Conservation (phyloP, 2,329 filamentous ascomycete species). For the Colletotrichum cereale region DNA sequence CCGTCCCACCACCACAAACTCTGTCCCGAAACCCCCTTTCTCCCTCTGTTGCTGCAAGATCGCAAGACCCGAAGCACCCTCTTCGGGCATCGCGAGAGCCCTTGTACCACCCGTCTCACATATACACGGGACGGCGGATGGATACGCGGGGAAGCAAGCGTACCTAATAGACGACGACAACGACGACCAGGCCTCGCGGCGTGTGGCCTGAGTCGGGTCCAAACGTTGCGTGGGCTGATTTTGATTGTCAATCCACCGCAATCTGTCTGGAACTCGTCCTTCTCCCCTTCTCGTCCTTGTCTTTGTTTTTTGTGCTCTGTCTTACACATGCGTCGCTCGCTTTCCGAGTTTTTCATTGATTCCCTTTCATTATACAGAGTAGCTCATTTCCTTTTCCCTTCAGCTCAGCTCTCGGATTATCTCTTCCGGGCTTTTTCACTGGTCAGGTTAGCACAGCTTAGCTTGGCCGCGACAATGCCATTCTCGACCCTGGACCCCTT, state of each 20-base stretch:
- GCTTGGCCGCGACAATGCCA: not conserved
- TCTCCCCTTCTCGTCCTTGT: not conserved
- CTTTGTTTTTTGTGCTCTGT: not conserved
- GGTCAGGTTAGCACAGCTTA: not conserved
- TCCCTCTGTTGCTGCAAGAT: not conserved
- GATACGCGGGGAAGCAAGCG: conserved; percentile 33
- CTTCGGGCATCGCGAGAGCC: not conserved
- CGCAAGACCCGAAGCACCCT: not conserved
- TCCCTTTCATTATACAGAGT: not conserved
- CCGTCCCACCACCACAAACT: not conserved
- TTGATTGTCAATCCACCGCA: not conserved
- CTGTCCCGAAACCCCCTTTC: not conserved
- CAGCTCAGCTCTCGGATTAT: not conserved
- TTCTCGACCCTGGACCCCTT: conserved; percentile 28
- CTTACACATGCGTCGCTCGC: not conserved
- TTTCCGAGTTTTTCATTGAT: not conserved
- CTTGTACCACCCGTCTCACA: not conserved
- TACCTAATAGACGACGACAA: not conserved
- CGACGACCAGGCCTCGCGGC: conserved; percentile 4
- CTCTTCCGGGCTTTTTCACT: not conserved
- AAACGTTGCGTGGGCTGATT: conserved; percentile 26
- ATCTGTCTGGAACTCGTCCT: conserved; percentile 11
- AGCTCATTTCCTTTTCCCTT: conserved; percentile 16
- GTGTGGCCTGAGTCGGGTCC: conserved; percentile 29
- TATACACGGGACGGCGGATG: conserved; percentile 7